A percentile compares a stretch with the other conserved stretches of the same genome.
phyloP scores from a whole-genome alignment of 1,284 basidiomycete species.

The Cutaneotrichosporon arboriforme region DNA sequence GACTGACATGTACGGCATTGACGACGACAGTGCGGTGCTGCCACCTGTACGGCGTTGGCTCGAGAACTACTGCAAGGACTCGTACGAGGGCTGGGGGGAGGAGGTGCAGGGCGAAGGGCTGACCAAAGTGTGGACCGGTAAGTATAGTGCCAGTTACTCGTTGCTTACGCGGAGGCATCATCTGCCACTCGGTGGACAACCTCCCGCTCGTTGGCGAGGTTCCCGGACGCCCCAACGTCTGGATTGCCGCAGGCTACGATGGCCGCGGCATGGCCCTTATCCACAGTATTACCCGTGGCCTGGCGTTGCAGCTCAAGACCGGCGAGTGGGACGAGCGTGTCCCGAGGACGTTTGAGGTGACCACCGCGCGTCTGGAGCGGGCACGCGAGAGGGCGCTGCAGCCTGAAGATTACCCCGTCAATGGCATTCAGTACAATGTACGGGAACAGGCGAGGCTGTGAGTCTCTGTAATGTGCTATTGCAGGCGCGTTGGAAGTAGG shows the following conservation, averaged over 20 bases:
- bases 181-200: constrained; percentile 26
- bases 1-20: constrained; percentile 3
- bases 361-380: constrained; percentile 1
- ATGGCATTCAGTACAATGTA: background rate
- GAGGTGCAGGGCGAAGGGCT: constrained; percentile 26
- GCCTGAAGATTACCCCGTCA: background rate
- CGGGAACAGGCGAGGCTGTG: background rate
- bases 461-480: no score
- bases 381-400: background rate
- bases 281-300: constrained; percentile 15
- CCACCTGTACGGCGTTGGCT: constrained; percentile 9
- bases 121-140: constrained; percentile 24
- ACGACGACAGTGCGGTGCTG: constrained; percentile 18
- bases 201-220: constrained; percentile 27
- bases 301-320: constrained; percentile 19
- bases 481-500: no score
- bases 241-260: constrained; percentile 8
- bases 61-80: constrained; percentile 12
- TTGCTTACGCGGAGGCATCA: constrained; percentile 11
- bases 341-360: constrained; percentile 6
- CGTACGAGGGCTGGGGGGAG: constrained; percentile 23
- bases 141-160: background rate
- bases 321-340: constrained; percentile 19
- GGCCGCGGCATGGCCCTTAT: constrained; percentile 25
- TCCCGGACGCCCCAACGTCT: constrained; percentile 20